Evolutionary conservation across 2,329 filamentous ascomycete species (phyloP).

Genomic region (Thelonectria rubi): DNA sequence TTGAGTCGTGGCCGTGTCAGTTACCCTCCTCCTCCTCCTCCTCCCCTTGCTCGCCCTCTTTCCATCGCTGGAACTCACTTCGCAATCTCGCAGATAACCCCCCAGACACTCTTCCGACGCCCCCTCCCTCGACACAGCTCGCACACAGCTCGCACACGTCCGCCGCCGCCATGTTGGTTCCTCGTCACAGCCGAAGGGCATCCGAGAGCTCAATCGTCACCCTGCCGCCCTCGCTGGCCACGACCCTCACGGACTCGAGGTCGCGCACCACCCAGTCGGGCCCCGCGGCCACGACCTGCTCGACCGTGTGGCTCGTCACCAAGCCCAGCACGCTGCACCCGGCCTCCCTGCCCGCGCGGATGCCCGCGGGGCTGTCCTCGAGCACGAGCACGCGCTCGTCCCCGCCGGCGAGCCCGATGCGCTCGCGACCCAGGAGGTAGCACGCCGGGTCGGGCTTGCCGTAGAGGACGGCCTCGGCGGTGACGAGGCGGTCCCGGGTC

Average conservation of each 20-base stretch:
- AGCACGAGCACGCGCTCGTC: slow-evolving; percentile 74
- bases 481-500: slow-evolving; percentile 69
- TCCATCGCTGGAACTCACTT: slow-evolving; percentile 14
- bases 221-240: slow-evolving; percentile 63
- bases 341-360: slow-evolving; percentile 83
- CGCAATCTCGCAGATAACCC: slow-evolving; percentile 6
- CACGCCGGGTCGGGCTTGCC: slow-evolving; percentile 83
- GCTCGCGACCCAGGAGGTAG: slow-evolving; percentile 73
- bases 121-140: neutral
- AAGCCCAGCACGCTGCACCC: slow-evolving; percentile 87
- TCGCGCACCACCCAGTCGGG: slow-evolving; percentile 90
- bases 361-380: slow-evolving; percentile 89
- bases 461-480: slow-evolving; percentile 77
- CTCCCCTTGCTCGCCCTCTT: neutral
- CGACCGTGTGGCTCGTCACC: slow-evolving; percentile 81
- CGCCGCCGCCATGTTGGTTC: slow-evolving; percentile 1
- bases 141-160: neutral
- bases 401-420: slow-evolving; percentile 61
- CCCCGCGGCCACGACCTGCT: slow-evolving; percentile 76
- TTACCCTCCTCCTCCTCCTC: neutral
- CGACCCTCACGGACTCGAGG: slow-evolving; percentile 75
- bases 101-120: too few relatives aligned
- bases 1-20: slow-evolving; percentile 9
- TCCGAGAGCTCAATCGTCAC: slow-evolving; percentile 75
- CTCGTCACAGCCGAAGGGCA: slow-evolving; percentile 55